Percentiles rank a stretch among this genome's conserved stretches.
Conservation (phyloP, 1,284 basidiomycete species). For the Exobasidium cylindrosporum region DNA sequence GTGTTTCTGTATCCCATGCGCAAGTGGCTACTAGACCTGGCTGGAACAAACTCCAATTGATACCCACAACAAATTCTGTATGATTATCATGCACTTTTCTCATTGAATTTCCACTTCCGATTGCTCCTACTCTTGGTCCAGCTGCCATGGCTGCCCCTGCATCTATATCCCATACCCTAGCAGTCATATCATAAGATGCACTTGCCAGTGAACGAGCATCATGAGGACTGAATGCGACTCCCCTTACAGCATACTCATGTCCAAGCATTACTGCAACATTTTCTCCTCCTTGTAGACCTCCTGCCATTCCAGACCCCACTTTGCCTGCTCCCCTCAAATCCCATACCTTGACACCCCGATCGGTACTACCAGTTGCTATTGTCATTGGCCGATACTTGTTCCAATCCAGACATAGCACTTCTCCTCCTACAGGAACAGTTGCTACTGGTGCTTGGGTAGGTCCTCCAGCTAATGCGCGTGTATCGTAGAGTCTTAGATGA, state of each 20-base stretch:
- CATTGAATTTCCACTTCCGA: conserved; percentile 21
- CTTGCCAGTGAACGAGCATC: conserved; percentile 73
- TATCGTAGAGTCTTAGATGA: conserved; percentile 42
- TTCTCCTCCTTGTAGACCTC: conserved; percentile 12
- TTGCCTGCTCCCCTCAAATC: conserved; percentile 59
- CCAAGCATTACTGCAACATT: conserved; percentile 48
- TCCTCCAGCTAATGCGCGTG: conserved; percentile 16
- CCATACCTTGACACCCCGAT: conserved; percentile 76
- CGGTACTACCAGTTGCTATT: conserved; percentile 76
- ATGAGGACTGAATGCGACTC: conserved; percentile 61
- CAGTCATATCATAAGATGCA: conserved; percentile 94
- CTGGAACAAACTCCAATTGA: conserved; percentile 78
- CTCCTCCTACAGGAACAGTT: conserved; percentile 44
- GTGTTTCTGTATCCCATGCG: conserved; percentile 82
- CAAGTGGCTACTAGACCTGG: conserved; percentile 79
- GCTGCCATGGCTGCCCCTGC: conserved; percentile 22
- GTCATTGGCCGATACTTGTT: conserved; percentile 82
- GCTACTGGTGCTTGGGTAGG: conserved; percentile 19
- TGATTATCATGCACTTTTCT: conserved; percentile 74
- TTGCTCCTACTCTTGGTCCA: conserved; percentile 55
- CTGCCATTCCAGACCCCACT: neutral
- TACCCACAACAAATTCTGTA: conserved; percentile 90
- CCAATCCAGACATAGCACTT: conserved; percentile 75
- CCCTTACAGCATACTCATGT: conserved; percentile 60
- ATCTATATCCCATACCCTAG: conserved; percentile 66